Evolutionary conservation across 345 rosid species (phyloP).

Genomic region (Eutrema yunnanense): DNA sequence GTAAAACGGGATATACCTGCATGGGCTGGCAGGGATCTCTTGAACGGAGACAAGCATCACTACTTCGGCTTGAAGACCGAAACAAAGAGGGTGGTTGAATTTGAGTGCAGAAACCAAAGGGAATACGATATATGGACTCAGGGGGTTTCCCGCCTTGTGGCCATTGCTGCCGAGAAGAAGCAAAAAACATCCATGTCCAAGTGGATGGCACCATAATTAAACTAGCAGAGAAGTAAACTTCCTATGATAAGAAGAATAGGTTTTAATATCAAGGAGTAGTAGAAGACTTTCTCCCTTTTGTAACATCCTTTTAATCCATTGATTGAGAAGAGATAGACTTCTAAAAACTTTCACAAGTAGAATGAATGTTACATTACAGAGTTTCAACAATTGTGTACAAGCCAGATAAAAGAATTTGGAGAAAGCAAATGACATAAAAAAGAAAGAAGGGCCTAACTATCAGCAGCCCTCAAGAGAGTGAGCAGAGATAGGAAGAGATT

Average conservation of each 20-base stretch:
- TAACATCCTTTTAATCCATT: conserved; percentile 1
- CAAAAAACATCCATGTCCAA: conserved; percentile 18
- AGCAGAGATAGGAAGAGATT: conserved; percentile 65
- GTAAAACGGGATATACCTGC: conserved; percentile 75
- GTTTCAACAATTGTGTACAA: conserved; percentile 1
- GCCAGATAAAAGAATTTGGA: neutral
- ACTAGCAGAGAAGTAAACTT: conserved; percentile 6
- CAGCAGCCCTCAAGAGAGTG: conserved; percentile 20
- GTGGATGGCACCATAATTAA: conserved; percentile 12
- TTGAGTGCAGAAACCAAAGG: conserved; percentile 73
- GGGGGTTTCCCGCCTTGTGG: conserved; percentile 66
- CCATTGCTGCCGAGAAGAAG: conserved; percentile 46
- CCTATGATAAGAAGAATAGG: conserved; percentile 7
- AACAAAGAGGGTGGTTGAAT: conserved; percentile 60
- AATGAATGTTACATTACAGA: neutral
- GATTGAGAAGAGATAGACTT: conserved; percentile 10
- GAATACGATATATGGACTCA: conserved; percentile 80
- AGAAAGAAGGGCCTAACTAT: neutral
- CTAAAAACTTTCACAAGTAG: neutral
- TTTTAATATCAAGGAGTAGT: neutral
- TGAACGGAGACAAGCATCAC: conserved; percentile 60
- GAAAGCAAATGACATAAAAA: too few relatives aligned
- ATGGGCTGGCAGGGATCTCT: conserved; percentile 83
- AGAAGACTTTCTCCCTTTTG: neutral
- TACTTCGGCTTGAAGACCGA: conserved; percentile 81